Percentiles rank a stretch among this genome's conserved stretches.
phyloP scores from a whole-genome alignment of 805 yeast genomes.

The Barnettozyma salicaria region DNA sequence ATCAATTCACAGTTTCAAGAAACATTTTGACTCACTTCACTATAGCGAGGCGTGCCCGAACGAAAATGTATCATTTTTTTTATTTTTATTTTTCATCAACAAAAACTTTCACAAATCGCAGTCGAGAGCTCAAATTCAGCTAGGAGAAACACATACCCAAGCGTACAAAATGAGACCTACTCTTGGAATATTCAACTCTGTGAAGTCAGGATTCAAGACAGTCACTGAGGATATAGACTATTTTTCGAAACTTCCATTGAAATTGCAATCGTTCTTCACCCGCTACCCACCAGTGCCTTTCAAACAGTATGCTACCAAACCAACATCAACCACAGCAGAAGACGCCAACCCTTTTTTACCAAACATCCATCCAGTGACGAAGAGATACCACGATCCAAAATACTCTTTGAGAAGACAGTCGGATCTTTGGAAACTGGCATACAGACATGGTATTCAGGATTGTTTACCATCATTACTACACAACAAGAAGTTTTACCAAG shows the following conservation, averaged over 20 bases:
- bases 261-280: slow-evolving; percentile 66
- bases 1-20: too few relatives aligned
- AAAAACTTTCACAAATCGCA: too few relatives aligned
- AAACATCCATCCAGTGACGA: slow-evolving; percentile 76
- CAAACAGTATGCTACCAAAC: slow-evolving; percentile 54
- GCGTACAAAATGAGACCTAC: slow-evolving; percentile 24
- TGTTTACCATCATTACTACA: slow-evolving; percentile 53
- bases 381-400: slow-evolving; percentile 69
- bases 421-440: slow-evolving; percentile 77
- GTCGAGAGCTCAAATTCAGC: too few relatives aligned
- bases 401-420: slow-evolving; percentile 79
- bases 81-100: too few relatives aligned
- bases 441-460: slow-evolving; percentile 72
- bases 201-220: slow-evolving; percentile 28
- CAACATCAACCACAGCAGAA: slow-evolving; percentile 59
- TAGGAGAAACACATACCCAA: too few relatives aligned
- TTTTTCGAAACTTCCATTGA: slow-evolving; percentile 59
- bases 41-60: too few relatives aligned
- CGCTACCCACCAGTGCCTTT: slow-evolving; percentile 84
- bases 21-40: too few relatives aligned
- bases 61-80: slow-evolving; percentile 1
- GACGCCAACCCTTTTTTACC: slow-evolving; percentile 84
- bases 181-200: slow-evolving; percentile 11
- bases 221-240: slow-evolving; percentile 27
- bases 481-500: slow-evolving; percentile 66